Percentiles rank a stretch among this genome's conserved stretches.
phyloP scores from a whole-genome alignment of 2,329 filamentous ascomycete species.

The Keithomyces neogunnii region DNA sequence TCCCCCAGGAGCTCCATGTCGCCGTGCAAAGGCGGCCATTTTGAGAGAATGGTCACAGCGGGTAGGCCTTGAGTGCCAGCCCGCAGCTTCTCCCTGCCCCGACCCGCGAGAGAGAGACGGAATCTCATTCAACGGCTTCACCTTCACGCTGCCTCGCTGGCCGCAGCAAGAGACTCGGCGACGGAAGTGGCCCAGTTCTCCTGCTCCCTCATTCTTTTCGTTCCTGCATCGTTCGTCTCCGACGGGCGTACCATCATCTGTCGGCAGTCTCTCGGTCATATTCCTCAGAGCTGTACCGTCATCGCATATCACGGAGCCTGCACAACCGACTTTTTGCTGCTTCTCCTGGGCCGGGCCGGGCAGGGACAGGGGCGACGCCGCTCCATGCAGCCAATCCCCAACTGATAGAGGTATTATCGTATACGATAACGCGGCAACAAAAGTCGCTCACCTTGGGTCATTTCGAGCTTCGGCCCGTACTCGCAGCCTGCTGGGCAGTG shows the following conservation, averaged over 20 bases:
- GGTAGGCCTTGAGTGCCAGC: no score
- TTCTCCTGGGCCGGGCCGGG: not conserved
- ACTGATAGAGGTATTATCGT: no score
- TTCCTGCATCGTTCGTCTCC: not conserved
- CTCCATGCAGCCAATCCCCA: not conserved
- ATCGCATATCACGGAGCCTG: not conserved
- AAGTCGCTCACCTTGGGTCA: not conserved
- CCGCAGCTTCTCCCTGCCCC: no score
- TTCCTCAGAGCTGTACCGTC: slow-evolving; percentile 1
- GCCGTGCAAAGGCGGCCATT: no score
- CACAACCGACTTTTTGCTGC: not conserved
- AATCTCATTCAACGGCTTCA: not conserved
- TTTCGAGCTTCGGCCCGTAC: not conserved
- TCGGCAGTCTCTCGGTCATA: slow-evolving; percentile 10
- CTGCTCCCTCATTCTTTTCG: not conserved
- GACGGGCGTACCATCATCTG: slow-evolving; percentile 2
- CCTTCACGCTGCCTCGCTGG: not conserved
- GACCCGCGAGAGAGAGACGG: no score
- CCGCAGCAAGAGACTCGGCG: not conserved
- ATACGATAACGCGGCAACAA: not conserved
- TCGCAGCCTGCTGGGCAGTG: no score
- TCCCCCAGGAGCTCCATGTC: no score
- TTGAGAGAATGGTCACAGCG: no score
- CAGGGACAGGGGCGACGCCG: not conserved
- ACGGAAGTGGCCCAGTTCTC: not conserved